Base-by-base conservation (phyloP, 305 asterid species). In the Fraxinus latifolia region DNA sequence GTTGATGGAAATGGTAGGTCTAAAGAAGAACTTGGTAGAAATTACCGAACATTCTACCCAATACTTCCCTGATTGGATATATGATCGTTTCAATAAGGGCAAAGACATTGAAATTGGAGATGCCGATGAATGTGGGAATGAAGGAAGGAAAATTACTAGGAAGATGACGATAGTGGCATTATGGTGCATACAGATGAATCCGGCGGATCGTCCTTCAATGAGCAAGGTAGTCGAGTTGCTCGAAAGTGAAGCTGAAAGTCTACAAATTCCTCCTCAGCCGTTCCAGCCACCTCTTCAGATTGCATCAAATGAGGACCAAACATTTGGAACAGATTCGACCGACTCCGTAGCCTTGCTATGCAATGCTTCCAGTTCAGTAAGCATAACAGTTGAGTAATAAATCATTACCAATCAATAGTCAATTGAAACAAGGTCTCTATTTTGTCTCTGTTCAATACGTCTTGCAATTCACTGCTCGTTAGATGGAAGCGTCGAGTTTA, bases 181-280 rank as follows among this genome's bases (percentile, higher is more conserved):
- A 27, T 84, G 84, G 85, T 84, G 87, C 85, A 81, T 84, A 78
- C 82, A 71, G 33, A 82, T 36, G 79, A 78, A 62, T 78, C 85
- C 85, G 5, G 36, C 25, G 0, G 76, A 72, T 8, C 75, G 80
- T 27, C 82, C 82, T 12, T 71, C 85, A 25, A 82, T 78, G 85
- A 55, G 76, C 31, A 58, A 1, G 44, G 85, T 82, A 5, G 17
- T 82, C 17, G 79, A 82, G 29, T 78, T 82, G 82, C 82, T 82
- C 25, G 70, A 82, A 82, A 76, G 70, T 14, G 79, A 82, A 15
- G 23, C 37, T 15, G 82, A 82, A 8, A 17, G 31, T 19, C 32
- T 82, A 67, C 82, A 55, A 37, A 71, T 71, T 68, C 87, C 85
- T 19, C 79, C 82, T 19, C 81, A 71, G 50, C 75, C 62, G 15